These are phyloP conservation scores for Aspergillus proliferans DNA, from an alignment of 2,329 filamentous ascomycete species.

Conservation along the genomic window DNA sequence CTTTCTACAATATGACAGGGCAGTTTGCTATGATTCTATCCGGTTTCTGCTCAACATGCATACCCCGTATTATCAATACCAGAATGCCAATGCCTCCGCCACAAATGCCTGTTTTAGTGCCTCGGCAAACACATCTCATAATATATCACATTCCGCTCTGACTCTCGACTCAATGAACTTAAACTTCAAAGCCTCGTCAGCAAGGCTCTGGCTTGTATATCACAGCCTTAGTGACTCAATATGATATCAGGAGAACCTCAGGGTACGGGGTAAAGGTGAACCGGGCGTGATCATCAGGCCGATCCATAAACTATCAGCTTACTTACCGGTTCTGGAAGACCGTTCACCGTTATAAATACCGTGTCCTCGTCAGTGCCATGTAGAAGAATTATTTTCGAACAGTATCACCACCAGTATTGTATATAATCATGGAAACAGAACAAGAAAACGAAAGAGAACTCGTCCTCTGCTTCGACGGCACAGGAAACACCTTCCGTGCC, in stretches of 20 bases:
- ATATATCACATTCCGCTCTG: too few species aligned
- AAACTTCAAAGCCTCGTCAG: too few species aligned
- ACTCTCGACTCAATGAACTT: too few species aligned
- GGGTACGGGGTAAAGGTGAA: background rate
- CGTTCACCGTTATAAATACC: background rate
- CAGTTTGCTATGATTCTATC: background rate
- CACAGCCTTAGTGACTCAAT: too few species aligned
- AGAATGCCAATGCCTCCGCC: too few species aligned
- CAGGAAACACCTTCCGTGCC: conserved; percentile 34
- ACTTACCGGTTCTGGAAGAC: background rate
- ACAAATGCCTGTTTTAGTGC: too few species aligned
- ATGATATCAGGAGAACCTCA: too few species aligned
- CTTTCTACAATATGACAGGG: background rate
- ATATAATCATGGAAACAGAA: background rate
- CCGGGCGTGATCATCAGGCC: background rate
- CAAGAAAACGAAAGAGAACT: conserved; percentile 9
- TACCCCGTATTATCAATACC: too few species aligned
- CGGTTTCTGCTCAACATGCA: too few species aligned
- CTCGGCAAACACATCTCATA: too few species aligned
- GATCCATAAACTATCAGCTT: background rate
- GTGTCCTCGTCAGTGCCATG: background rate
- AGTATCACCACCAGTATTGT: too few species aligned
- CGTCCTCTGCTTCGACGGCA: conserved; percentile 37
- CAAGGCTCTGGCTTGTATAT: too few species aligned
- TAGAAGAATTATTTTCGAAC: background rate